Evolutionary conservation across 768 basidiomycete genomes (phyloP).

Genomic region (Crepidotus variabilis): DNA sequence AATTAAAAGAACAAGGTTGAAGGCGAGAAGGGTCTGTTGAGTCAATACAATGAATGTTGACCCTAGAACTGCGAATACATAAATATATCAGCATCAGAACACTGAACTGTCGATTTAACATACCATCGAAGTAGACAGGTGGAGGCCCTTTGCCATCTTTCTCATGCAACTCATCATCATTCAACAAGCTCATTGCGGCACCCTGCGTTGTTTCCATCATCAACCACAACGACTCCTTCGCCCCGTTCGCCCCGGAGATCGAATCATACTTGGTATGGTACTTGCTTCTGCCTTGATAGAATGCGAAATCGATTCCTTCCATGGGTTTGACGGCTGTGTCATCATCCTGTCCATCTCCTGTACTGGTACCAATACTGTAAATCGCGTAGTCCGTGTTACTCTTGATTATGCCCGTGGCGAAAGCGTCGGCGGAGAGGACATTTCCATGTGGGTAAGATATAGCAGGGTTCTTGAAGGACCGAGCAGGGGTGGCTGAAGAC

Average conservation of each 20-base stretch:
- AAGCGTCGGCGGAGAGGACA: constrained; percentile 59
- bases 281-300: constrained; percentile 61
- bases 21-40: constrained; percentile 39
- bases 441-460: constrained; percentile 65
- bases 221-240: constrained; percentile 52
- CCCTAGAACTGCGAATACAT: constrained; percentile 49
- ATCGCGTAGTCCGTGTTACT: constrained; percentile 67
- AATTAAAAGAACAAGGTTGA: constrained; percentile 52
- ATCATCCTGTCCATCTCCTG: background rate
- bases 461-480: constrained; percentile 37
- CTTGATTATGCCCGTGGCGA: constrained; percentile 52
- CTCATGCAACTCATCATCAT: constrained; percentile 28
- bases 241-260: constrained; percentile 48
- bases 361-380: constrained; percentile 29
- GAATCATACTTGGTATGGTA: constrained; percentile 73
- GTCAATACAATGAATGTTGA: constrained; percentile 46
- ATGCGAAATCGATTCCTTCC: constrained; percentile 69
- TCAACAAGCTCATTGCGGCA: constrained; percentile 49
- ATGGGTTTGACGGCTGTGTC: constrained; percentile 21
- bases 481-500: constrained; percentile 49
- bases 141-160: constrained; percentile 21
- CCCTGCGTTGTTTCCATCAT: constrained; percentile 61
- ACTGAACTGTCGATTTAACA: constrained; percentile 16
- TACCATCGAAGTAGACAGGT: constrained; percentile 67
- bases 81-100: background rate